A percentile compares a stretch with the other conserved stretches of the same genome.
These are phyloP conservation scores for Lachnellula occidentalis DNA, from an alignment of 2,329 filamentous ascomycete species.

Conservation along the genomic window DNA sequence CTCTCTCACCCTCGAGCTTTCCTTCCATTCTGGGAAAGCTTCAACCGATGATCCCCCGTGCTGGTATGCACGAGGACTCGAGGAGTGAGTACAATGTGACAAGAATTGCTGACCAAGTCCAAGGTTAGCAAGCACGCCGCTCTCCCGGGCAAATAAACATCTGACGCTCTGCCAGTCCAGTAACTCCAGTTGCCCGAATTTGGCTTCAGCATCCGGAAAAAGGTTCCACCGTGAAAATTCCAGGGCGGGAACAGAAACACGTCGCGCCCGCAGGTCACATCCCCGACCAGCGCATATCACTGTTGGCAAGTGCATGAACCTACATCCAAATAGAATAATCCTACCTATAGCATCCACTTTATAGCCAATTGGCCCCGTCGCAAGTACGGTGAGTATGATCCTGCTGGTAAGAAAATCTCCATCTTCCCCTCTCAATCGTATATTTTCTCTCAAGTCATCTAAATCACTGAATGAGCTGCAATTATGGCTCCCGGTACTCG, in stretches of 20 bases:
- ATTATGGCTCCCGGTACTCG: slow-evolving; percentile 24
- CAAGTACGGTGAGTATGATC: slow-evolving; percentile 14
- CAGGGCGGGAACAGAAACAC: slow-evolving; percentile 18
- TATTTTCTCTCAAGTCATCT: neutral
- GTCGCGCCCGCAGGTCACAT: slow-evolving; percentile 10
- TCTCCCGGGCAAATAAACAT: slow-evolving; percentile 1
- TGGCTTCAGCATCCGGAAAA: slow-evolving; percentile 4
- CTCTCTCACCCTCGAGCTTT: neutral
- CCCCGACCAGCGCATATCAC: slow-evolving; percentile 13
- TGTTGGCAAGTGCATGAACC: slow-evolving; percentile 17
- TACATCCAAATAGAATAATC: slow-evolving; percentile 12
- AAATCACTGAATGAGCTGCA: slow-evolving; percentile 6
- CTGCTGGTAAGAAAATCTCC: slow-evolving; percentile 10
- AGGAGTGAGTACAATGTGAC: slow-evolving; percentile 1
- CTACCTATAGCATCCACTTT: slow-evolving; percentile 20
- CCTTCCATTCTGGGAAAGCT: neutral
- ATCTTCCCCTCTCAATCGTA: neutral
- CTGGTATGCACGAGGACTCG: neutral
- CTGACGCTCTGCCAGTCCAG: neutral
- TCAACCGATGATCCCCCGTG: neutral
- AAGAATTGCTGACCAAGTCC: neutral
- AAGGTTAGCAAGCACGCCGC: neutral
- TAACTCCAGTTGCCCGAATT: slow-evolving; percentile 2
- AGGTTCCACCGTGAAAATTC: neutral
- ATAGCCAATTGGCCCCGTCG: slow-evolving; percentile 16